Evolutionary conservation across 495 filamentous ascomycete genomes (phyloP).

Genomic region (Penicillium tannophilum): DNA sequence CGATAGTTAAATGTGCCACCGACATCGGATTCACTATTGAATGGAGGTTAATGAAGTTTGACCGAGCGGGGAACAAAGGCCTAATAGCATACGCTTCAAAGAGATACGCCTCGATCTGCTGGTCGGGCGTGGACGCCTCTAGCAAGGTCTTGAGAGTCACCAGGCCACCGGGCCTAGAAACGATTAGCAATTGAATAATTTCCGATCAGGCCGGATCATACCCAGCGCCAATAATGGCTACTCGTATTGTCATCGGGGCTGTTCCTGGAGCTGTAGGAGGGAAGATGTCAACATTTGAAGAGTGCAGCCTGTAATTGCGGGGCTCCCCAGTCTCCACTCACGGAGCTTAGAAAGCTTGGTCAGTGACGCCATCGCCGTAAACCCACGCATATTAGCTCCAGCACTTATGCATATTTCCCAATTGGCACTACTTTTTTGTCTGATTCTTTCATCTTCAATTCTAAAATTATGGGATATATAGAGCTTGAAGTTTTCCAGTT

Average conservation of each 20-base stretch:
- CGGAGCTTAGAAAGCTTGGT: neutral
- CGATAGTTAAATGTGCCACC: slow-evolving; percentile 25
- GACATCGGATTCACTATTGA: slow-evolving; percentile 14
- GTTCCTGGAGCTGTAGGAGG: neutral
- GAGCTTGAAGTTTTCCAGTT: too few relatives aligned
- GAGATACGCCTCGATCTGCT: slow-evolving; percentile 19
- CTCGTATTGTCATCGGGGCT: slow-evolving; percentile 14
- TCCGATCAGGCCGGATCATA: neutral
- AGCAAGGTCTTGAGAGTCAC: slow-evolving; percentile 22
- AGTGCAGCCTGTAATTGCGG: neutral
- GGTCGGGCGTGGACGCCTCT: slow-evolving; percentile 16
- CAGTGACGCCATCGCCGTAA: neutral
- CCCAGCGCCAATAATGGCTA: slow-evolving; percentile 18
- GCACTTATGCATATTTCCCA: too few relatives aligned
- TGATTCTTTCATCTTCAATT: too few relatives aligned
- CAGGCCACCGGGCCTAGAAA: slow-evolving; percentile 16
- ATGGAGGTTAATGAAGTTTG: neutral
- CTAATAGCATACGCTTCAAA: slow-evolving; percentile 18
- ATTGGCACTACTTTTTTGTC: too few relatives aligned
- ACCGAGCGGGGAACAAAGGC: neutral
- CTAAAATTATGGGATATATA: too few relatives aligned
- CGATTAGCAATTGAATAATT: neutral
- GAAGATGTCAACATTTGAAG: neutral
- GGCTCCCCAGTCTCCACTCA: neutral
- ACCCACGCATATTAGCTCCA: neutral